These are phyloP conservation scores for Pezizomycotina sp. DNA, from an alignment of 2,329 filamentous ascomycete genomes.

Conservation along the genomic window DNA sequence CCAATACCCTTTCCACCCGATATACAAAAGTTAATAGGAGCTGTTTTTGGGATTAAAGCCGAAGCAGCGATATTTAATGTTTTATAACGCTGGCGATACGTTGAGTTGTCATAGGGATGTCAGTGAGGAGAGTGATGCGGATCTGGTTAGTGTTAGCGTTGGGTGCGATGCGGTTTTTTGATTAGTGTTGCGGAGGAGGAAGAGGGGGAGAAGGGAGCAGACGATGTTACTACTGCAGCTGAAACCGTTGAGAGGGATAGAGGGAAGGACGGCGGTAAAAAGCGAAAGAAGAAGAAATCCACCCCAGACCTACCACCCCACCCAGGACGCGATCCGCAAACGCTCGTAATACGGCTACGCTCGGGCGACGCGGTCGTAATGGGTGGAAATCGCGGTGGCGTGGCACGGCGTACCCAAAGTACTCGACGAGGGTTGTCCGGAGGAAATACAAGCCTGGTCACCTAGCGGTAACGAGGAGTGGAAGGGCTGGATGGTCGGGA, in stretches of 20 bases:
- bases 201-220: constrained; percentile 17
- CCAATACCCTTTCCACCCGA: constrained; percentile 62
- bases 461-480: constrained; percentile 39
- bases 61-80: constrained; percentile 91
- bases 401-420: constrained; percentile 95
- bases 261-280: constrained; percentile 14
- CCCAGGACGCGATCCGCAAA: constrained; percentile 26
- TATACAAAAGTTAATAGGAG: constrained; percentile 48
- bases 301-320: constrained; percentile 8
- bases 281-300: constrained; percentile 21
- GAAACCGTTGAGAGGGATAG: not conserved
- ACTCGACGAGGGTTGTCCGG: constrained; percentile 59
- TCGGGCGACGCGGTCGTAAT: constrained; percentile 88
- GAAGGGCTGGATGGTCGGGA: constrained; percentile 74
- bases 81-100: constrained; percentile 76
- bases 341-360: constrained; percentile 48
- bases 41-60: constrained; percentile 61
- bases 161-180: constrained; percentile 78
- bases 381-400: constrained; percentile 67
- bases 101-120: constrained; percentile 89
- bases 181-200: constrained; percentile 44
- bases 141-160: constrained; percentile 69
- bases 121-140: constrained; percentile 63
- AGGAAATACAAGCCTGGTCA: constrained; percentile 60
- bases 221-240: not conserved